Base-by-base conservation (phyloP, 2,329 filamentous ascomycete species). In the Juglanconis sp. region DNA sequence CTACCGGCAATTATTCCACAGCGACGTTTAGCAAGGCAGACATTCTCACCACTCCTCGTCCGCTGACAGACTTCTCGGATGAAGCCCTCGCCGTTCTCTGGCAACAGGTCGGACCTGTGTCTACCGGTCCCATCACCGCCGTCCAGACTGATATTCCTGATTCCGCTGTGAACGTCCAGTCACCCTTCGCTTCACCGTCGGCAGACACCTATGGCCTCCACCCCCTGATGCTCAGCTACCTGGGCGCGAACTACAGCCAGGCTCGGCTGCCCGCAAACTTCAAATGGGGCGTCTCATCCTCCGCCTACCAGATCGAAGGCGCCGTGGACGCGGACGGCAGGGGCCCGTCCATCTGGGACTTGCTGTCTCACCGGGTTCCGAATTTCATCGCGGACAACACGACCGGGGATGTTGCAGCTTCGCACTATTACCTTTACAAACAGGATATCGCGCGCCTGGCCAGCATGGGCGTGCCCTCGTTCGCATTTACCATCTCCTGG, bases 341-440 rank as follows among this genome's bases (percentile, higher is more conserved):
- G 13, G 56, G 56, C 3, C 56, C 56, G 3, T 57, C 56, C 6
- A 57, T 57, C 9, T 57, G 56, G 56, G 56, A 57, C 30, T 36
- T 57, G 56, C 56, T 57, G 9, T 52, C 56, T 34, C 56, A 57
- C 13, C 48, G 56, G 3, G 56, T 57, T 9, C 56, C 56, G 9
- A 57, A 57, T 8, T 42, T 57, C 38, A 47, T 57, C 3, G 48
- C 36, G 3, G 56, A 57, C 48, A 57, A 57, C 32, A 36, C 38
- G 9, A 57, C 56, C 4, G 56, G 11, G 3, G 56, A 57, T 11
- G 56, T 57, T 15, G 56, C 46, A 17, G 56, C 48, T 8, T 57
- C 56, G 13, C 56, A 57, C 49, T 57, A 57, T 31, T 57, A 57
- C 48, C 38, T 57, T 11, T 57, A 57, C 48, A 57, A 53, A 35